Evolutionary conservation across 164 flowering plant genomes (phyloP).

Genomic region (Vitis riparia): DNA sequence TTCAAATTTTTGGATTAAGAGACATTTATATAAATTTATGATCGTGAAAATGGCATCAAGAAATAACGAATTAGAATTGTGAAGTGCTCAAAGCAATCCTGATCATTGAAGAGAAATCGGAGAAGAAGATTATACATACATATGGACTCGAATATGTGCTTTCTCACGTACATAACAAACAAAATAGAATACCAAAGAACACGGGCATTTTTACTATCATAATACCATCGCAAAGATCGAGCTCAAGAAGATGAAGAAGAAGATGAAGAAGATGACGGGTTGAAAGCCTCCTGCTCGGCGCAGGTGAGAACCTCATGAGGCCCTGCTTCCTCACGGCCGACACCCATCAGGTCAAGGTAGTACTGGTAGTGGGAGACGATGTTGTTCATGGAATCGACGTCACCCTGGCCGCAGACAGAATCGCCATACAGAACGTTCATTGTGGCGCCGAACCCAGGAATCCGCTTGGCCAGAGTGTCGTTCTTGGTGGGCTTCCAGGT

Average conservation of each 20-base stretch:
- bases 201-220: too few relatives aligned
- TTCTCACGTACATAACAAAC: too few relatives aligned
- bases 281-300: conserved; percentile 68
- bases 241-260: conserved; percentile 35
- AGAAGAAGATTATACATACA: too few relatives aligned
- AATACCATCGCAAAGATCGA: too few relatives aligned
- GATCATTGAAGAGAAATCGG: too few relatives aligned
- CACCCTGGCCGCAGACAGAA: conserved; percentile 66
- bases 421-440: conserved; percentile 87
- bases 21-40: too few relatives aligned
- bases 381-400: conserved; percentile 66
- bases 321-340: conserved; percentile 72
- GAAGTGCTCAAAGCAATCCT: too few relatives aligned
- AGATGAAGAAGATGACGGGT: conserved; percentile 42
- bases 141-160: too few relatives aligned
- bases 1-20: too few relatives aligned
- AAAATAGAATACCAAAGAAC: too few relatives aligned
- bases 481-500: conserved; percentile 92
- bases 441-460: conserved; percentile 83
- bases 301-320: conserved; percentile 58
- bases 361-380: conserved; percentile 70
- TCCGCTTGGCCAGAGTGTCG: conserved; percentile 70
- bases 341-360: conserved; percentile 80
- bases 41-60: too few relatives aligned
- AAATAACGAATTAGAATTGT: too few relatives aligned